Evolutionary conservation across 1,139 yeast genomes (phyloP), one percentile per base, ranked within the genome.

Genomic region (Geotrichum restrictum): DNA sequence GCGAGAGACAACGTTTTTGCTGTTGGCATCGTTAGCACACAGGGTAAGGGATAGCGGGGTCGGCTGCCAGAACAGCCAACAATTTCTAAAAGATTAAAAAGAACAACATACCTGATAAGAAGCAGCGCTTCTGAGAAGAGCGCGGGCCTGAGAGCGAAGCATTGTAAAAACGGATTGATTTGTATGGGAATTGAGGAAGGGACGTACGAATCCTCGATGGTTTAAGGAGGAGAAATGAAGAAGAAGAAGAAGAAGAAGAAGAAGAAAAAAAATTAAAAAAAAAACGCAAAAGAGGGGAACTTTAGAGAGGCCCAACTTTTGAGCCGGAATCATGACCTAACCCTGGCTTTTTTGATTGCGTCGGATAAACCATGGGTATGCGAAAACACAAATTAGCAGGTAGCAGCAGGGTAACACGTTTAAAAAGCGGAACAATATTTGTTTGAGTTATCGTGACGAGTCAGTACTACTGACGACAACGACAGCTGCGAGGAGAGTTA

Each of bases 1-100:
- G 83, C 36, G 97, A 89, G 64, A 91, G 77, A 73, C 76, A 77
- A 79, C 98, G 64, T 58, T 63, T 65, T 53, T 65, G 67, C 48
- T 48, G 46, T 21, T 18, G 18, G 47, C 4, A n/a, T 16, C 14
- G 40, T 21, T 33, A 37, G 45, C 27, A 32, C 27, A 32, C 16
- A 33, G 43, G 36, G 31, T 49, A 37, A 49, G 53, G 42, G 29
- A 32, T 14, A 43, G 52, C 27, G 51, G 43, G 44, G 43, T 37
- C 27, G 29, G 39, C 27, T 21, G 22, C 22, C 1, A 41, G 16
- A 33, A 14, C 42, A 33, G 37, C 29, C 5, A 24, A 24, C n/a
- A n/a, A n/a, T n/a, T 3, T 31, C 3, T 29, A 29, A n/a, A n/a
- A n/a, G n/a, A n/a, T n/a, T n/a, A n/a, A n/a, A n/a, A n/a, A n/a